Conservation (phyloP, 2,329 filamentous ascomycete species). For the Paracorniculantispora psalliotae region DNA sequence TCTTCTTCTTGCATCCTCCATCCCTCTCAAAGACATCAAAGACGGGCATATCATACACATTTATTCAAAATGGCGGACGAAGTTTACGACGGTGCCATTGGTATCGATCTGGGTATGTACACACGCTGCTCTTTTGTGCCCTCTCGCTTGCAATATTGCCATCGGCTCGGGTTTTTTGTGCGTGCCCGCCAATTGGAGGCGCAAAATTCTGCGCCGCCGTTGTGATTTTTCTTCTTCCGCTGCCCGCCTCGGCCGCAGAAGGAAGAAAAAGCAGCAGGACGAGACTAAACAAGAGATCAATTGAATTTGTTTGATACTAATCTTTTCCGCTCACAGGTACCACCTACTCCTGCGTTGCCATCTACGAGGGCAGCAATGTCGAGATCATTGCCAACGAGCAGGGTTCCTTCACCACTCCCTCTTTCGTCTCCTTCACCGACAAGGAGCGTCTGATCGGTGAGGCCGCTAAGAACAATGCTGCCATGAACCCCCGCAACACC, state of each 20-base stretch:
- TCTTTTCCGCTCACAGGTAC: too few relatives aligned
- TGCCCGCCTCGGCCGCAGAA: neutral
- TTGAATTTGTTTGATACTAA: neutral
- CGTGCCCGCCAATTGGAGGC: slow-evolving; percentile 2
- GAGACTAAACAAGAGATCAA: neutral
- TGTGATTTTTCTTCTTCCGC: neutral
- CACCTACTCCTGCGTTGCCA: slow-evolving; percentile 89
- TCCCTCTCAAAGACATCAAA: slow-evolving; percentile 25
- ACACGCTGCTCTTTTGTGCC: slow-evolving; percentile 2
- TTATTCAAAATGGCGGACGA: slow-evolving; percentile 83
- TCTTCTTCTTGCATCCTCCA: slow-evolving; percentile 21
- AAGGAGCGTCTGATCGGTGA: slow-evolving; percentile 96
- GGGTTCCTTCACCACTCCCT: slow-evolving; percentile 93
- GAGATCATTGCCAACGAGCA: slow-evolving; percentile 96
- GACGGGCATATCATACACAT: slow-evolving; percentile 16
- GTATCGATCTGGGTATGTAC: slow-evolving; percentile 94
- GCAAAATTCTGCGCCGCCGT: slow-evolving; percentile 7
- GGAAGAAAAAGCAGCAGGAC: neutral
- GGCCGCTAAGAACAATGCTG: slow-evolving; percentile 93
- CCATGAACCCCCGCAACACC: slow-evolving; percentile 69
- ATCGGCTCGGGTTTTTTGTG: neutral
- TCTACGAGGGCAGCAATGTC: slow-evolving; percentile 69
- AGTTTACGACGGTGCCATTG: slow-evolving; percentile 99
- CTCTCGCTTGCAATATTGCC: slow-evolving; percentile 4
- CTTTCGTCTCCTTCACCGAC: slow-evolving; percentile 94